Conservation (phyloP, 192 early-diverging fungal genomes). For the Entomortierella lignicola region DNA sequence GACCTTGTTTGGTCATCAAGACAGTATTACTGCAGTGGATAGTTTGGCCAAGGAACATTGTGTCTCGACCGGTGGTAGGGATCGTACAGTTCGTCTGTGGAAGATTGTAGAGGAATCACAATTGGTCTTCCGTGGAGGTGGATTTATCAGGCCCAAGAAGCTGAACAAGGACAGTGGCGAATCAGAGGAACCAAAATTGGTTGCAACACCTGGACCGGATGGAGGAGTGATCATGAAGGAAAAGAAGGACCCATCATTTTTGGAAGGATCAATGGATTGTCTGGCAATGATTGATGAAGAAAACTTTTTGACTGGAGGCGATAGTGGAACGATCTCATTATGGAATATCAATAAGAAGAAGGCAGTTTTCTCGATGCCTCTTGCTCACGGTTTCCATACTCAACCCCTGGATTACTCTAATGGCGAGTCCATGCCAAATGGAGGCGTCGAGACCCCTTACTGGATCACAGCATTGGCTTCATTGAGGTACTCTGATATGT, state of each 20-base stretch:
- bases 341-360: conserved; percentile 96
- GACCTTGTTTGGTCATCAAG: conserved; percentile 98
- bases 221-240: conserved; percentile 35
- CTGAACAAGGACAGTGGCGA: conserved; percentile 22
- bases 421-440: conserved; percentile 28
- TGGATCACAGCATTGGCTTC: conserved; percentile 93
- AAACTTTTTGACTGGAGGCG: conserved; percentile 90
- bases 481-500: conserved; percentile 87
- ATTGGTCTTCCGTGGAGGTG: conserved; percentile 89
- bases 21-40: conserved; percentile 84
- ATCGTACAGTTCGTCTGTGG: conserved; percentile 92
- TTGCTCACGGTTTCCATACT: conserved; percentile 79
- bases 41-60: conserved; percentile 90
- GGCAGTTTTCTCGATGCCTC: conserved; percentile 81
- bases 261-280: conserved; percentile 83
- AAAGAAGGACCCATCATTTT: conserved; percentile 45
- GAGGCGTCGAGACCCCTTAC: conserved; percentile 62
- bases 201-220: conserved; percentile 15
- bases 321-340: conserved; percentile 90
- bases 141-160: conserved; percentile 52
- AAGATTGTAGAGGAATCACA: conserved; percentile 96
- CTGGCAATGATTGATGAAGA: conserved; percentile 95
- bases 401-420: conserved; percentile 58
- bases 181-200: conserved; percentile 24
- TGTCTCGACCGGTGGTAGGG: conserved; percentile 89